phyloP scores from a whole-genome alignment of 768 basidiomycete species.

The Collybia mongolica region DNA sequence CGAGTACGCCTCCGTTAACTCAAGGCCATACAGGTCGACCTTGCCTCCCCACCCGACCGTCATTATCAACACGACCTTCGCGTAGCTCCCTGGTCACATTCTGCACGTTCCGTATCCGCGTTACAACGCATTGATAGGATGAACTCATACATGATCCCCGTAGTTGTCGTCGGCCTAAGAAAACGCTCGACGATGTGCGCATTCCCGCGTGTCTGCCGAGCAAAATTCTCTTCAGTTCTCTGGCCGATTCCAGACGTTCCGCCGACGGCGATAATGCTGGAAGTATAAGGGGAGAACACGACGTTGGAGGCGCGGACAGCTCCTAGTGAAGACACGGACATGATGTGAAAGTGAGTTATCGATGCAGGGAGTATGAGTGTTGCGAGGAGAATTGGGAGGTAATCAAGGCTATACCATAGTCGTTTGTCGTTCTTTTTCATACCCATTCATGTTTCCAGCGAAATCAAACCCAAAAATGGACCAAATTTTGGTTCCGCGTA shows the following conservation, averaged over 20 bases:
- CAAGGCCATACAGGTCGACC: constrained; percentile 49
- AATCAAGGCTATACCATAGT: too few species aligned
- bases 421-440: too few species aligned
- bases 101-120: constrained; percentile 52
- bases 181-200: constrained; percentile 43
- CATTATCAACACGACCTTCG: constrained; percentile 46
- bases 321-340: neutral
- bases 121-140: constrained; percentile 48
- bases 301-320: constrained; percentile 25
- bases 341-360: too few species aligned
- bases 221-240: constrained; percentile 44
- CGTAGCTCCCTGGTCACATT: constrained; percentile 32
- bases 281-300: constrained; percentile 21
- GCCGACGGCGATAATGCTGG: constrained; percentile 40
- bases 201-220: constrained; percentile 45
- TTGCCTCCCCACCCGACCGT: constrained; percentile 27
- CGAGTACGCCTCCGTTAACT: constrained; percentile 38
- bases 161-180: constrained; percentile 25
- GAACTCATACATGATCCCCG: constrained; percentile 37
- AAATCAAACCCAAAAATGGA: too few species aligned
- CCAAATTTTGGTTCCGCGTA: too few species aligned
- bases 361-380: too few species aligned
- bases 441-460: too few species aligned
- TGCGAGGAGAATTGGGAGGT: too few species aligned
- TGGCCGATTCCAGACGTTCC: constrained; percentile 50